Conservation (phyloP, 1,139 yeast species). For the Scheffersomyces segobiensis region DNA sequence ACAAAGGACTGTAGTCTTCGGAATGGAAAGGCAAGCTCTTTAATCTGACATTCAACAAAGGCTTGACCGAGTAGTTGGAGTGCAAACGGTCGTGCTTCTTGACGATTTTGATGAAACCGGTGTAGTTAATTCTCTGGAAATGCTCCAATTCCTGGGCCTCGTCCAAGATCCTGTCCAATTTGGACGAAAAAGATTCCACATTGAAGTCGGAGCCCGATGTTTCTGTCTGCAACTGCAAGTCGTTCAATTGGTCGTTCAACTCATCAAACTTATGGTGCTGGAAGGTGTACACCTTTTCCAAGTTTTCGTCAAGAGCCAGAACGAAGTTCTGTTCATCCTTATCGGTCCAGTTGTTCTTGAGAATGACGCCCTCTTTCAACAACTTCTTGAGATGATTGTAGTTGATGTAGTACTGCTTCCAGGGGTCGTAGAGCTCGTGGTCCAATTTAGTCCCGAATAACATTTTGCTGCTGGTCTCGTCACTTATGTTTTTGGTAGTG, state of each 20-base stretch:
- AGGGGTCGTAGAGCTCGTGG: constrained; percentile 81
- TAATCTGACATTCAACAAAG: constrained; percentile 83
- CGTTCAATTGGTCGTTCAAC: constrained; percentile 62
- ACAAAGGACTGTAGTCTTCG: constrained; percentile 90
- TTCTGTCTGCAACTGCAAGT: constrained; percentile 54
- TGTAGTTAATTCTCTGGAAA: constrained; percentile 86
- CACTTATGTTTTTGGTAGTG: neutral
- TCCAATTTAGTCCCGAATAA: constrained; percentile 82
- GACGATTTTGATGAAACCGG: constrained; percentile 92
- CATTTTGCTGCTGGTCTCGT: constrained; percentile 45
- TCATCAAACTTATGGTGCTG: constrained; percentile 72
- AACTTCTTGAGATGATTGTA: constrained; percentile 79
- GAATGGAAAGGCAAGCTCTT: constrained; percentile 88
- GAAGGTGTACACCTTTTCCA: constrained; percentile 91
- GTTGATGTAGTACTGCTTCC: constrained; percentile 81
- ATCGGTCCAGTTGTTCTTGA: constrained; percentile 36
- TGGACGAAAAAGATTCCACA: constrained; percentile 55
- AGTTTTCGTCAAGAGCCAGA: constrained; percentile 73
- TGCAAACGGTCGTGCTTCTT: constrained; percentile 95
- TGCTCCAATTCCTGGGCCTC: constrained; percentile 85
- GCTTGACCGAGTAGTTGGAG: constrained; percentile 81
- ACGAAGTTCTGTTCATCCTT: constrained; percentile 82
- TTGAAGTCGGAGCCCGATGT: constrained; percentile 43
- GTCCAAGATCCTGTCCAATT: constrained; percentile 71
- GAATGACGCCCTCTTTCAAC: constrained; percentile 74